Evolutionary conservation across 2,329 filamentous ascomycete species (phyloP), one percentile per base, ranked within the genome.

Genomic region (Colletotrichum chrysophilum): DNA sequence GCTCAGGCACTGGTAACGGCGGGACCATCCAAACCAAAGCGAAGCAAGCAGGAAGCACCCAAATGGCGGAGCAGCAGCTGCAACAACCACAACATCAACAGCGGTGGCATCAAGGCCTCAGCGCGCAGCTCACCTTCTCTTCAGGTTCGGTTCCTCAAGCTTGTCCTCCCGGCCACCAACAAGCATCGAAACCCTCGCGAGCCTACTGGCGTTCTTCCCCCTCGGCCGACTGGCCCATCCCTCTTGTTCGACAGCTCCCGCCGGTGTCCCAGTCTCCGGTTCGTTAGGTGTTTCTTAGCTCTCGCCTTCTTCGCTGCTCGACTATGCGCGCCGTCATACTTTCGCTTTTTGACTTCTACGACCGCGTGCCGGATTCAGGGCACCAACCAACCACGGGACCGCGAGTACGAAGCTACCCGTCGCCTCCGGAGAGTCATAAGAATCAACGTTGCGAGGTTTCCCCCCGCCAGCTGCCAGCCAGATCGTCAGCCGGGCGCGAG

Each of bases 321-420:
- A 71, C 72, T 75, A 75, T 75, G 73, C 73, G 64, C 55, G 56
- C 62, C 69, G 69, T 72, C 73, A 73, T 73, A 73, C 62, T 72
- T 75, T 75, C 56, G 43, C 56, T n/a, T 75, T 48, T 75, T 75
- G 73, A 75, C 73, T 75, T 75, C 64, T 62, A 56, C 32, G 71
- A 70, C 48, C 71, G 69, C 62, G 69, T 75, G 73, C 62, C 56
- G 64, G 55, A 73, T 36, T 34, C 55, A 71, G 61, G 55, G 38
- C 26, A 64, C 62, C 64, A 64, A 48, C 73, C 69, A 75, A 75
- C 73, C 73, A 75, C 28, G 62, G 38, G 69, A 30, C 32, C 64
- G 58, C 32, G 30, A 64, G 62, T 73, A 75, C 73, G 73, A 75
- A 72, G 73, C 64, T 68, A 68, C 56, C 73, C 64, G 73, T 55